Base-by-base conservation (phyloP, 805 yeast genomes). In the Pichia scutulata region DNA sequence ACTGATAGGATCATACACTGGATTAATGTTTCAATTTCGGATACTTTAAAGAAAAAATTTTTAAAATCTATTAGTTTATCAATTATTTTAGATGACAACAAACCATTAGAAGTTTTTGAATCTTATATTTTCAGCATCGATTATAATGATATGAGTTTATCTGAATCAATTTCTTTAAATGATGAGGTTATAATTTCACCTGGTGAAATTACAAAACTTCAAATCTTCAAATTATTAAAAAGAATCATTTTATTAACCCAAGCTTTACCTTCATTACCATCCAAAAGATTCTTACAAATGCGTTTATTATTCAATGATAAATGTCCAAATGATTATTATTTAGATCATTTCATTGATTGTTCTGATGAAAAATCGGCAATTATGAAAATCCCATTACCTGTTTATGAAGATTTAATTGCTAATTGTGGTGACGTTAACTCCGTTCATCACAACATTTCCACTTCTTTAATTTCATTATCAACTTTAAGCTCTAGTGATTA, bases 191-290 rank as follows among this genome's bases (percentile, higher is more conserved):
- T 48, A 7, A 52, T 52, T 26, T 30, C 44, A 22, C 54, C 71
- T 3, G 33, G 49, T 67, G 26, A 57, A 23, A 67, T 69, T 28
- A 71, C 76, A 10, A 69, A 79, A 54, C 68, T 67, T 50, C 68
- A 71, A 53, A 67, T 76, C 3, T 79, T 77, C 52, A 75, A 71
- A 47, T 55, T 80, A 44, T 71, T 81, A 69, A 72, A 72, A 57
- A 65, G 77, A 47, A 72, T 81, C 47, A 76, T 81, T 21, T 66
- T 78, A 1, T 60, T 75, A 5, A 77, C 84, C 0, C 86, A 81
- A 59, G 66, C 74, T 0, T 63, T 80, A n/a, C 74, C 77, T 18
- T 73, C 77, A 1, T 57, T 79, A 24, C 84, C 84, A 1, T 61
- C 64, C 1, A 67, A 72, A 40, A 72, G 78, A 49, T 75, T 56